These are phyloP conservation scores for Iris pallida DNA, from an alignment of 116 monocot species.

Conservation along the genomic window DNA sequence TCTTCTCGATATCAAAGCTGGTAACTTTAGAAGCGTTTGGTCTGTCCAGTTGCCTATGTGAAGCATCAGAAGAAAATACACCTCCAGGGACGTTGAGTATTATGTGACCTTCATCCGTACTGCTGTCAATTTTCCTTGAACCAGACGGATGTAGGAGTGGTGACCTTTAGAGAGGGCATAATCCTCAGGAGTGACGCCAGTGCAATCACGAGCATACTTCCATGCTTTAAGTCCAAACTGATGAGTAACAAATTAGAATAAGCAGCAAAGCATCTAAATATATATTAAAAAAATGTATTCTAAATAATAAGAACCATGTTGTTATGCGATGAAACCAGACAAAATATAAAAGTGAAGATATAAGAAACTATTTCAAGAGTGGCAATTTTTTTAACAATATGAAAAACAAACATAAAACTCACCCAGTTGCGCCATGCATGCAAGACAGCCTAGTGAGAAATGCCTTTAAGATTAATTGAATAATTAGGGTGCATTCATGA, in stretches of 20 bases:
- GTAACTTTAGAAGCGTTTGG: constrained; percentile 11
- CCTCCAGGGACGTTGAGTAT: constrained; percentile 41
- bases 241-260: neutral
- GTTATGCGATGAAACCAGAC: too few relatives aligned
- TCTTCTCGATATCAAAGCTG: constrained; percentile 29
- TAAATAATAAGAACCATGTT: too few relatives aligned
- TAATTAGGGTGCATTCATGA: too few relatives aligned
- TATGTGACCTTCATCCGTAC: constrained; percentile 26
- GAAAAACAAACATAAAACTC: too few relatives aligned
- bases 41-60: constrained; percentile 5
- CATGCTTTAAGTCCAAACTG: constrained; percentile 80
- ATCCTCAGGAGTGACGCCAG: constrained; percentile 66
- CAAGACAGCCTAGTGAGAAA: too few relatives aligned
- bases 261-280: too few relatives aligned
- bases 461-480: too few relatives aligned
- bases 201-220: constrained; percentile 49
- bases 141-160: constrained; percentile 49
- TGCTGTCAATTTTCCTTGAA: constrained; percentile 51
- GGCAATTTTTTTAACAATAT: too few relatives aligned
- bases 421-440: too few relatives aligned
- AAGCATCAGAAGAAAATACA: neutral
- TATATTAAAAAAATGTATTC: too few relatives aligned
- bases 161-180: constrained; percentile 55
- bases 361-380: too few relatives aligned
- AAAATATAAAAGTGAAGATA: too few relatives aligned